Percentiles rank a stretch among this genome's conserved stretches.
Evolutionary conservation across 352 stramenopile genomes (phyloP).

Genomic region (Thalassiosira exigua): DNA sequence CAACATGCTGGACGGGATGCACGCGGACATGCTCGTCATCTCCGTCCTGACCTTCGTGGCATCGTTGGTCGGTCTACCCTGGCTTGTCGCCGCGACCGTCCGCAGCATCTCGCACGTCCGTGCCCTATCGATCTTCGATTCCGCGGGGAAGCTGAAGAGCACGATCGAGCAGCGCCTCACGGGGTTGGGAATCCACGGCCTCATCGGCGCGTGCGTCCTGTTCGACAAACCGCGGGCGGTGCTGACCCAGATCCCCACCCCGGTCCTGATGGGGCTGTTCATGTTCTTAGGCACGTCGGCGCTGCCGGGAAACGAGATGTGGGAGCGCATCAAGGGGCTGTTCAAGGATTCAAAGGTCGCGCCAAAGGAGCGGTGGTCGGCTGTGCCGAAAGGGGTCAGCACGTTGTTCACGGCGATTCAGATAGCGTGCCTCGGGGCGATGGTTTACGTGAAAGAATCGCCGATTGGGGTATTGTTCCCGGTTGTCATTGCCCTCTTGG

Average conservation of each 20-base stretch:
- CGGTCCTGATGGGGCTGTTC: slow-evolving; percentile 88
- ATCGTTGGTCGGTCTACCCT: slow-evolving; percentile 85
- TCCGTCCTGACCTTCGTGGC: slow-evolving; percentile 6
- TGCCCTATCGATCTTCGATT: slow-evolving; percentile 81
- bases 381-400: slow-evolving; percentile 76
- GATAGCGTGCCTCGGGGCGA: slow-evolving; percentile 82
- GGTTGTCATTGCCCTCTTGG: slow-evolving; percentile 86
- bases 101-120: slow-evolving; percentile 88
- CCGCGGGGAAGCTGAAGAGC: slow-evolving; percentile 75
- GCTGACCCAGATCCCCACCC: slow-evolving; percentile 85
- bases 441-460: slow-evolving; percentile 86
- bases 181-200: slow-evolving; percentile 85
- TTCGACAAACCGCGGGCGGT: slow-evolving; percentile 84
- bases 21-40: slow-evolving; percentile 30
- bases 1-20: slow-evolving; percentile 86
- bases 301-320: slow-evolving; percentile 86
- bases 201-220: slow-evolving; percentile 80
- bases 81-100: slow-evolving; percentile 89
- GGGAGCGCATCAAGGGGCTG: slow-evolving; percentile 73
- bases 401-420: slow-evolving; percentile 75
- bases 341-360: slow-evolving; percentile 74
- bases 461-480: slow-evolving; percentile 88
- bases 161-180: slow-evolving; percentile 87
- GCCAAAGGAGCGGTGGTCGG: slow-evolving; percentile 66
- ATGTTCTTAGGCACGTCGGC: slow-evolving; percentile 87